Percentiles rank a stretch among this genome's conserved stretches.
These are phyloP conservation scores for Umbelopsis sp. DNA, from an alignment of 371 early-diverging fungal genomes.

Conservation along the genomic window DNA sequence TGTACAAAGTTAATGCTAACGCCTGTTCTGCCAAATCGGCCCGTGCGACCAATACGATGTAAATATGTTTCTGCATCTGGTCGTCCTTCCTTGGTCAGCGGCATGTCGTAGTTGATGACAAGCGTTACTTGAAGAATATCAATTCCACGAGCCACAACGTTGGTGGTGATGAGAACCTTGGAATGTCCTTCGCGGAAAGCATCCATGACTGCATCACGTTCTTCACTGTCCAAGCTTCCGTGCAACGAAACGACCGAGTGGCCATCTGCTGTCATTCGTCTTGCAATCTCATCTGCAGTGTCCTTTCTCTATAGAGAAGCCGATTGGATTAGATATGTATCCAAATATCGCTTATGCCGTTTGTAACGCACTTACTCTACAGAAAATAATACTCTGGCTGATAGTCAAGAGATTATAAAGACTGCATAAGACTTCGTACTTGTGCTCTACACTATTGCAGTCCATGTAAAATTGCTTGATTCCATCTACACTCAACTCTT, in stretches of 20 bases:
- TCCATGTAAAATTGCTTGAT: slow-evolving; percentile 99
- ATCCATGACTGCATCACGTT: slow-evolving; percentile 94
- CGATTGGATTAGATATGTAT: neutral
- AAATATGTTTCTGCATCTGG: slow-evolving; percentile 96
- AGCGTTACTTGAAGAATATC: slow-evolving; percentile 96
- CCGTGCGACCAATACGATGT: slow-evolving; percentile 99
- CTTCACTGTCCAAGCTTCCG: slow-evolving; percentile 79
- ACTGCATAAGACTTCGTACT: slow-evolving; percentile 80
- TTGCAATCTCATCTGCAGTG: slow-evolving; percentile 82
- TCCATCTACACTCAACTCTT: slow-evolving; percentile 94
- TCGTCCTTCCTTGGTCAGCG: slow-evolving; percentile 57
- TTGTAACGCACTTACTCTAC: slow-evolving; percentile 56
- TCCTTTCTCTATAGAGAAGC: slow-evolving; percentile 59
- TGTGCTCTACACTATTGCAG: slow-evolving; percentile 79
- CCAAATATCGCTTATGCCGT: neutral
- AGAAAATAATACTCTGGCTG: slow-evolving; percentile 98
- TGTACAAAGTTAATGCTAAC: slow-evolving; percentile 97
- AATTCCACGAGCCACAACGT: slow-evolving; percentile 97
- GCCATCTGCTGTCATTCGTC: slow-evolving; percentile 79
- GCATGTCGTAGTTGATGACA: slow-evolving; percentile 98
- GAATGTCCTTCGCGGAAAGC: slow-evolving; percentile 89
- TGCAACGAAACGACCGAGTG: slow-evolving; percentile 89
- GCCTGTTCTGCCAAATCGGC: slow-evolving; percentile 97
- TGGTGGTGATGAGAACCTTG: slow-evolving; percentile 97
- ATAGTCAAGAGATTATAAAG: slow-evolving; percentile 93